Conservation (phyloP, 2,329 filamentous ascomycete genomes). For the Aspergillus cejpii region DNA sequence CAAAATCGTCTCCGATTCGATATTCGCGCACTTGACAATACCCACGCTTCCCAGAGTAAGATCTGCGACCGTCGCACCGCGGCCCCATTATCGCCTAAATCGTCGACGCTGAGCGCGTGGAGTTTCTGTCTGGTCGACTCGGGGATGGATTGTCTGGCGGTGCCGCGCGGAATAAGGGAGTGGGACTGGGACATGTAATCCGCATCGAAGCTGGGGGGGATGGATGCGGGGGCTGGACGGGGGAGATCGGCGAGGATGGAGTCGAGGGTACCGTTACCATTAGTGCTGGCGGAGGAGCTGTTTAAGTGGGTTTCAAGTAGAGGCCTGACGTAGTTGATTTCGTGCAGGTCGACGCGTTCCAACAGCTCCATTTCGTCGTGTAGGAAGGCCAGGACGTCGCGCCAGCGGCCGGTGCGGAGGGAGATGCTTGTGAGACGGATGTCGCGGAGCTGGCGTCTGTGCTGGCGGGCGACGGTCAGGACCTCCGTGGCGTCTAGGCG, state of each 20-base stretch:
- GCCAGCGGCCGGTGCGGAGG: conserved; percentile 55
- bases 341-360: conserved; percentile 57
- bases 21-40: conserved; percentile 23
- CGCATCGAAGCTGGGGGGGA: conserved; percentile 15
- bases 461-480: conserved; percentile 50
- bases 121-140: conserved; percentile 22
- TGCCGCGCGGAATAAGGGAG: conserved; percentile 3
- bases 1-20: background rate
- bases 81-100: conserved; percentile 34
- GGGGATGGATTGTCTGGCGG: conserved; percentile 6
- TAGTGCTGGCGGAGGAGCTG: conserved; percentile 11
- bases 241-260: conserved; percentile 13
- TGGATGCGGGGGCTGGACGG: conserved; percentile 11
- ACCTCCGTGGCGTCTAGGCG: conserved; percentile 55
- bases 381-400: conserved; percentile 52
- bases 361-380: conserved; percentile 52
- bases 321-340: conserved; percentile 53
- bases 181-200: conserved; percentile 7
- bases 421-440: conserved; percentile 56
- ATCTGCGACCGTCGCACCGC: conserved; percentile 30
- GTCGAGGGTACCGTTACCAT: conserved; percentile 13
- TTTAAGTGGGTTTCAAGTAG: conserved; percentile 42
- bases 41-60: conserved; percentile 37
- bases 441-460: conserved; percentile 52
- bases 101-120: conserved; percentile 24